Evolutionary conservation across 495 filamentous ascomycete species (phyloP), one percentile per base, ranked within the genome.

Genomic region (Bryoglossum gracile): DNA sequence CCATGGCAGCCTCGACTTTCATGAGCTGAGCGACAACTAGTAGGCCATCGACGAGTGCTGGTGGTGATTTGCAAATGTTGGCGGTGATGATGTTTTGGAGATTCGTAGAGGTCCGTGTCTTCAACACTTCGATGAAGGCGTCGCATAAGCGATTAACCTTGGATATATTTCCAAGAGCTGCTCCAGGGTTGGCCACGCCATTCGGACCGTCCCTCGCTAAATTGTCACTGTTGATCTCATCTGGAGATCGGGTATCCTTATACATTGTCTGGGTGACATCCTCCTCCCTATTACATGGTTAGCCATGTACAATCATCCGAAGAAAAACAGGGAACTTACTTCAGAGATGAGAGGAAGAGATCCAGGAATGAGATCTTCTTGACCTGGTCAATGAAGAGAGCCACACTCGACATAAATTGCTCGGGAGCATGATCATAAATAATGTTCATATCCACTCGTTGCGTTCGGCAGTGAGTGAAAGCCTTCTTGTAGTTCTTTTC

Each of bases 391-490:
- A 97, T 70, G 64, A 98, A 94, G 1, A 89, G 54, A 5, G 67
- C 68, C 24, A 95, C 73, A 53, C 79, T 83, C 10, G 75, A 70
- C 66, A 95, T 72, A 59, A 98, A 95, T 51, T 92, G 85, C 35
- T 78, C 69, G 0, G 89, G 87, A 5, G 77, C 78, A 69, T 97
- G 83, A 62, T 98, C 92, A 62, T 95, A 90, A n/a, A 98, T 70
- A 45, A 98, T 91, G 60, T 97, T 98, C 83, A 96, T 88, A 60
- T 98, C 92, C 3, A 98, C 92, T 52, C 92, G 79, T 61, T 96
- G 94, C 43, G 82, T 89, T 25, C 92, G 80, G 62, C 92, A 98
- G 32, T 83, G 80, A 21, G 86, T 67, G 62, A 94, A 98, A 1
- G 92, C 92, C 46, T 74, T 78, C 37, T 73, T 81, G 56, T 96